Conservation (phyloP, 2,329 filamentous ascomycete genomes). For the Huntiella savannae region DNA sequence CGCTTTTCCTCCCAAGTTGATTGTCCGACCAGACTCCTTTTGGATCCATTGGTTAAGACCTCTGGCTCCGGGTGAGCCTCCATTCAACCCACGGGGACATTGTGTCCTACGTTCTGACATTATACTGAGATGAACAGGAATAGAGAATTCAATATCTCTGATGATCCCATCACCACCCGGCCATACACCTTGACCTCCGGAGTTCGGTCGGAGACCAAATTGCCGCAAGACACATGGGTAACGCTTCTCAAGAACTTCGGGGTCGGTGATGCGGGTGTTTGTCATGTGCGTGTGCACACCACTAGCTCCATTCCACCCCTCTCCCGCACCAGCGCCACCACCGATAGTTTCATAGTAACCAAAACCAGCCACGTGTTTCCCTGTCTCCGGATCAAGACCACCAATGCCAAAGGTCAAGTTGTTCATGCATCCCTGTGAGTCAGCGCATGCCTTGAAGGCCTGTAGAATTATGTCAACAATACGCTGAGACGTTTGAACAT, state of each 20-base stretch:
- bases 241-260: slow-evolving; percentile 25
- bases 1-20: slow-evolving; percentile 65
- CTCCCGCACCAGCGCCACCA: slow-evolving; percentile 50
- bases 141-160: slow-evolving; percentile 61
- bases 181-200: slow-evolving; percentile 46
- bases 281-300: slow-evolving; percentile 41
- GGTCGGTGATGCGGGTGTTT: slow-evolving; percentile 54
- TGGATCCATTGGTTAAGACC: slow-evolving; percentile 80
- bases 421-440: slow-evolving; percentile 64
- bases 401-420: slow-evolving; percentile 69
- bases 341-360: slow-evolving; percentile 43
- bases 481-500: slow-evolving; percentile 36
- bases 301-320: slow-evolving; percentile 26
- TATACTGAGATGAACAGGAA: slow-evolving; percentile 59
- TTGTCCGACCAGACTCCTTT: slow-evolving; percentile 44
- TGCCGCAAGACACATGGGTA: slow-evolving; percentile 57
- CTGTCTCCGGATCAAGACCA: slow-evolving; percentile 21
- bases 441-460: slow-evolving; percentile 62
- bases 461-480: slow-evolving; percentile 33
- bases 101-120: slow-evolving; percentile 62
- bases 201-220: slow-evolving; percentile 45
- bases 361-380: slow-evolving; percentile 22
- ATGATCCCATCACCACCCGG: slow-evolving; percentile 55
- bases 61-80: slow-evolving; percentile 58
- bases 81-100: slow-evolving; percentile 51